Evolutionary conservation across 2,329 filamentous ascomycete genomes (phyloP).

Genomic region (Diaporthe humulicola): DNA sequence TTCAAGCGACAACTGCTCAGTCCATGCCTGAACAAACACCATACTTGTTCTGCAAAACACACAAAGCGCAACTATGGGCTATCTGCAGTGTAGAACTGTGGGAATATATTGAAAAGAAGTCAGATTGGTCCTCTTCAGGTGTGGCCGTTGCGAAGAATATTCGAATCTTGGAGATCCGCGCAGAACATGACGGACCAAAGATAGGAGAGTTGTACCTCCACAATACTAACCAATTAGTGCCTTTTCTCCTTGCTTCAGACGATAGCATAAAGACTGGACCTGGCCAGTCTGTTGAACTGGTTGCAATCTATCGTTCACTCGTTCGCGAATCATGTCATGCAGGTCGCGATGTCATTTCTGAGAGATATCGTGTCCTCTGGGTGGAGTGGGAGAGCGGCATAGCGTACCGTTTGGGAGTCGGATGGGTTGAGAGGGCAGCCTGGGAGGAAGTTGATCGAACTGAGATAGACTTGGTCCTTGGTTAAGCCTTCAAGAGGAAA

Average conservation of each 20-base stretch:
- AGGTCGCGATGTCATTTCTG: neutral
- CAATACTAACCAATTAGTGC: neutral
- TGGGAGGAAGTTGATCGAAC: neutral
- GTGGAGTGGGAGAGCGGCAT: neutral
- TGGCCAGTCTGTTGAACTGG: neutral
- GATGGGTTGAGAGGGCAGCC: neutral
- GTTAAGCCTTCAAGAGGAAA: neutral
- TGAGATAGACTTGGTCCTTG: neutral
- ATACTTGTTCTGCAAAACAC: slow-evolving; percentile 32
- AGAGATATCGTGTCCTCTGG: slow-evolving; percentile 8
- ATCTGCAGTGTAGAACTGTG: neutral
- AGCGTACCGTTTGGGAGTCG: slow-evolving; percentile 13
- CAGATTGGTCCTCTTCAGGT: neutral
- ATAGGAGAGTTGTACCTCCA: neutral
- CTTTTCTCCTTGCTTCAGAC: neutral
- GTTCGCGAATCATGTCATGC: neutral
- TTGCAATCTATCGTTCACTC: neutral
- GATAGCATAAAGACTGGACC: neutral
- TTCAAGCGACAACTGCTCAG: neutral
- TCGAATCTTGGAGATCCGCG: neutral
- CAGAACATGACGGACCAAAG: neutral
- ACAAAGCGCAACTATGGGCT: slow-evolving; percentile 17
- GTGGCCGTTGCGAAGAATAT: no score
- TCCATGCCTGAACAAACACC: slow-evolving; percentile 25
- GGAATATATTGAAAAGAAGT: neutral